Percentiles rank a stretch among this genome's conserved stretches.
These are phyloP conservation scores for Agarophyton chilense DNA, from an alignment of 23 red algal species.

Conservation along the genomic window DNA sequence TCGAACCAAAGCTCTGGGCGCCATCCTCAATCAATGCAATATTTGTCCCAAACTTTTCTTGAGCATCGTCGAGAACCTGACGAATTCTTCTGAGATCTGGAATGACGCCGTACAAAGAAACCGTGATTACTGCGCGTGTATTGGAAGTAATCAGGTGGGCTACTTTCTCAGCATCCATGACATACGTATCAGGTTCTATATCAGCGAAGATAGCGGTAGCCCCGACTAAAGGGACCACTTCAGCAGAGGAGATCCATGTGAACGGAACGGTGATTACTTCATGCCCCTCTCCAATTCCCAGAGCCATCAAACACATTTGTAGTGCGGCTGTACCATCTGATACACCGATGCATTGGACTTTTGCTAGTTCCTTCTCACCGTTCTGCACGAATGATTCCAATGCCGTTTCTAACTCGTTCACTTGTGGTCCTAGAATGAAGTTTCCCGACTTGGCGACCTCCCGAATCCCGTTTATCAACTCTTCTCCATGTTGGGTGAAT, in stretches of 20 bases:
- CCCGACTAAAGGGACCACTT: conserved; percentile 71
- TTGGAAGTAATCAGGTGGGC: not conserved
- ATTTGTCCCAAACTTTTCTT: conserved; percentile 29
- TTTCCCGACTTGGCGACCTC: conserved; percentile 58
- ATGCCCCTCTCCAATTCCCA: conserved; percentile 55
- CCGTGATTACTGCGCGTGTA: conserved; percentile 77
- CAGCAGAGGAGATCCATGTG: conserved; percentile 76
- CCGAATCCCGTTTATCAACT: conserved; percentile 35
- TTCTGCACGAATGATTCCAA: conserved; percentile 39
- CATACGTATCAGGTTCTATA: conserved; percentile 63
- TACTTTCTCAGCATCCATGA: conserved; percentile 43
- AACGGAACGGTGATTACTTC: conserved; percentile 75
- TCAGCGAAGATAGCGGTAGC: conserved; percentile 72
- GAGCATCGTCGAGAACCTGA: conserved; percentile 48
- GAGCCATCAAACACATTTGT: conserved; percentile 62
- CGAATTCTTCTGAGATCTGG: conserved; percentile 48
- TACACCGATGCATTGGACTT: conserved; percentile 62
- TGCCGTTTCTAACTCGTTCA: conserved; percentile 34
- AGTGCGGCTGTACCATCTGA: conserved; percentile 73
- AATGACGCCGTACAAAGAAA: conserved; percentile 68
- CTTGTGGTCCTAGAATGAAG: conserved; percentile 74
- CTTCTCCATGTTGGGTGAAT: conserved; percentile 27
- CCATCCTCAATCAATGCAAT: conserved; percentile 90
- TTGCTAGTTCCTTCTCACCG: not conserved
- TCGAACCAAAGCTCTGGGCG: conserved; percentile 78